Conservation (phyloP, 306 rosid genomes). For the Biancaea sappan region DNA sequence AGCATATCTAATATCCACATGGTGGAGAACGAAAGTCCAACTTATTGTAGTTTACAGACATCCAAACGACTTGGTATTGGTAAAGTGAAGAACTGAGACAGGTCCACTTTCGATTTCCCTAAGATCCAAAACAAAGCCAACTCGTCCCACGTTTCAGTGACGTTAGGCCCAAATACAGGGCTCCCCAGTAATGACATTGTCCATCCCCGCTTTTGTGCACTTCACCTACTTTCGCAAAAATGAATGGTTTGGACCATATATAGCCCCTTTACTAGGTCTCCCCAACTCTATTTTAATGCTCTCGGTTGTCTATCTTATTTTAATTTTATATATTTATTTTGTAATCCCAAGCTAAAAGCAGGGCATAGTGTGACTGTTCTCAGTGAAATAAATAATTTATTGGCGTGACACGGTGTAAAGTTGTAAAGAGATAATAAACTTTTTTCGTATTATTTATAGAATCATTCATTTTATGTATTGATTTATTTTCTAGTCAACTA, state of each 20-base stretch:
- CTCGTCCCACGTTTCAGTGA: slow-evolving; percentile 20
- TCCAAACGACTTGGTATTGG: not conserved
- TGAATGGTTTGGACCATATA: not conserved
- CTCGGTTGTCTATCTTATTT: not conserved
- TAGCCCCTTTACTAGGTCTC: not conserved
- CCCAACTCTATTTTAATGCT: not conserved
- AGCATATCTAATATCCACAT: too few species aligned
- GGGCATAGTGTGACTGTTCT: not conserved
- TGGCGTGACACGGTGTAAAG: not conserved
- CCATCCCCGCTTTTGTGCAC: not conserved
- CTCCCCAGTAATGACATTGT: not conserved
- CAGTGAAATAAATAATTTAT: too few species aligned
- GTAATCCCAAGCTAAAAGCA: not conserved
- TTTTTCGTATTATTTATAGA: not conserved
- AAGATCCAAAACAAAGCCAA: not conserved
- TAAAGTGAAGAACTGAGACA: not conserved
- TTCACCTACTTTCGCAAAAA: not conserved
- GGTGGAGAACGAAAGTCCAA: not conserved
- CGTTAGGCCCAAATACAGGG: slow-evolving; percentile 19
- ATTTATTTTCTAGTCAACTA: too few species aligned
- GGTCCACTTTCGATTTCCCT: not conserved
- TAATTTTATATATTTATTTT: not conserved
- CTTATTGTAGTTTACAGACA: not conserved
- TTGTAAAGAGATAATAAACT: too few species aligned
- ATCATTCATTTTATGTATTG: too few species aligned